phyloP scores from a whole-genome alignment of 208 protist genomes.

The Acanthamoeba triangularis region DNA sequence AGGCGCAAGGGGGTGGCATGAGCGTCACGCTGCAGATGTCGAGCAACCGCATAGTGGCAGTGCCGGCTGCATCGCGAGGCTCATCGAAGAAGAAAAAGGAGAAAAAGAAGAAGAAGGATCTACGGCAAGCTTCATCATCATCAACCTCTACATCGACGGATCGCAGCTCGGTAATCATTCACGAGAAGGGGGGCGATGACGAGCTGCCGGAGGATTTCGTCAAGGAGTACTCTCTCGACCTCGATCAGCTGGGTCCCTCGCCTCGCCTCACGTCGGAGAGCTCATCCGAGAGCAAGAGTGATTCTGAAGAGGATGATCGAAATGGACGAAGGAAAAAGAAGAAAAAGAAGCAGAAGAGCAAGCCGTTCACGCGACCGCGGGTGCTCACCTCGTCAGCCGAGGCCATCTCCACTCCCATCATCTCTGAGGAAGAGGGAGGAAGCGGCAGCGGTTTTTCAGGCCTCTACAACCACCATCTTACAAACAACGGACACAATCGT shows the following conservation, averaged over 20 bases:
- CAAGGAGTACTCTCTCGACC: conserved; percentile 10
- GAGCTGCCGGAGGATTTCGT: not conserved
- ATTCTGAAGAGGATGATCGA: not conserved
- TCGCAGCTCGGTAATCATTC: conserved; percentile 16
- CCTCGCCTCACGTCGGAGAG: not conserved
- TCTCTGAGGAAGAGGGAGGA: conserved; percentile 6
- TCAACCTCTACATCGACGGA: not conserved
- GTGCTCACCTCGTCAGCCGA: conserved; percentile 33
- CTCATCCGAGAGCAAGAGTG: conserved; percentile 5
- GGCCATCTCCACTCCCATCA: conserved; percentile 16
- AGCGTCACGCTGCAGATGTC: not conserved
- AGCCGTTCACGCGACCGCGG: not conserved
- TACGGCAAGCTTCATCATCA: not conserved
- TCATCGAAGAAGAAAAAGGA: conserved; percentile 19
- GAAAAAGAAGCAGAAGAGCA: not conserved
- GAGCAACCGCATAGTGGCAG: not conserved
- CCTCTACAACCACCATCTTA: not conserved
- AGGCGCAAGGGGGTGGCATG: not conserved
- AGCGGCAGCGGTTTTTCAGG: not conserved
- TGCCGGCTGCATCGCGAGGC: not conserved
- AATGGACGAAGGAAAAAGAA: not conserved
- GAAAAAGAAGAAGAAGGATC: conserved; percentile 3
- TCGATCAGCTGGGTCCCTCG: not conserved
- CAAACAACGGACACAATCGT: not conserved
- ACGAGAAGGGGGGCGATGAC: not conserved